Evolutionary conservation across 352 stramenopile species (phyloP).

Genomic region (Phytophthora meadii): DNA sequence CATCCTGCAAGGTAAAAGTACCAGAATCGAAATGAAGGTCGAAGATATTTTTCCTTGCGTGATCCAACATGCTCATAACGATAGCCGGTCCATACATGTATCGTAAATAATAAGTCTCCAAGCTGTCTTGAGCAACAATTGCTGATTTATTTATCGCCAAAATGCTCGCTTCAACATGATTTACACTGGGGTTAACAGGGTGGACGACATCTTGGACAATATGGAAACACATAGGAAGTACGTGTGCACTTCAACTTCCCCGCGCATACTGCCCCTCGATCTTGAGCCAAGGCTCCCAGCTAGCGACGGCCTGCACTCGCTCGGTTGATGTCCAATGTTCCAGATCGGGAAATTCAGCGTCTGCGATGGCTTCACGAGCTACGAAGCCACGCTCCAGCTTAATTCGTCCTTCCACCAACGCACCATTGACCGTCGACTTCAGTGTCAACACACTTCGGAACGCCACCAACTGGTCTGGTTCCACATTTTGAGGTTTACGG

Average conservation of each 20-base stretch:
- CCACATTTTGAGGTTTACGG: neutral
- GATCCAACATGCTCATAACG: too few species aligned
- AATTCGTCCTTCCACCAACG: constrained; percentile 22
- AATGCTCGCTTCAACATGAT: too few species aligned
- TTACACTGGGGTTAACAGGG: too few species aligned
- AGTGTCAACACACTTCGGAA: constrained; percentile 24
- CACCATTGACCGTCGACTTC: constrained; percentile 9
- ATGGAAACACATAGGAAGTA: neutral
- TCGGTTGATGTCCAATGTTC: constrained; percentile 28
- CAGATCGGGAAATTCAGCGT: constrained; percentile 15
- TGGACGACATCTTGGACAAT: too few species aligned
- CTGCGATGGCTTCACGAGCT: constrained; percentile 2
- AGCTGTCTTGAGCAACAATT: too few species aligned
- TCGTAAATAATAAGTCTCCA: too few species aligned
- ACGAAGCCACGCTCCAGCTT: constrained; percentile 26
- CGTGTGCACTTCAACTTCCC: constrained; percentile 5
- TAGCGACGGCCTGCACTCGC: constrained; percentile 24
- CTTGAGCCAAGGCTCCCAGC: constrained; percentile 24
- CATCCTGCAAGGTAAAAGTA: too few species aligned
- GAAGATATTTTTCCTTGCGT: too few species aligned
- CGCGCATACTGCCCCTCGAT: constrained; percentile 24
- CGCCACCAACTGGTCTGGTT: constrained; percentile 1
- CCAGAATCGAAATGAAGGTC: too few species aligned
- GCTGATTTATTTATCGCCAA: too few species aligned
- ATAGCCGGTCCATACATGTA: too few species aligned